phyloP scores from a whole-genome alignment of 1,284 basidiomycete species.

The Exsudoporus floridanus region DNA sequence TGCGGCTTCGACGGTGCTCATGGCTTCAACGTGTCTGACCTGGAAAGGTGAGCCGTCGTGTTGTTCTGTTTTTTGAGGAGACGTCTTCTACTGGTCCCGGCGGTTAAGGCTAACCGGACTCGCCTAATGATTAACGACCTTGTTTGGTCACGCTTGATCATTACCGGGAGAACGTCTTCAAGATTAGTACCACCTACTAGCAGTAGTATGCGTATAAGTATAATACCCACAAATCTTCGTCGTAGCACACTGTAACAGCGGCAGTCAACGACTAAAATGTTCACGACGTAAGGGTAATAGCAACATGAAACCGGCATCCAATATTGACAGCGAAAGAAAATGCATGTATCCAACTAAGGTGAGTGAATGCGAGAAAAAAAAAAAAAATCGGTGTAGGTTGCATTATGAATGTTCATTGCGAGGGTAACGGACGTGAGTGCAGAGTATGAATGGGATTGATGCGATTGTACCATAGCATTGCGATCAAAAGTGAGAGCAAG shows the following conservation, averaged over 20 bases:
- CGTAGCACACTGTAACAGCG: background rate
- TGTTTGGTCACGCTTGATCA: conserved; percentile 33
- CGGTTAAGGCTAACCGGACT: conserved; percentile 7
- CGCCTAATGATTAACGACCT: conserved; percentile 1
- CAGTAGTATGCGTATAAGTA: background rate
- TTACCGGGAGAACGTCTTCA: background rate
- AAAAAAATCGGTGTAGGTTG: conserved; percentile 31
- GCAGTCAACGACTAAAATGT: conserved; percentile 4
- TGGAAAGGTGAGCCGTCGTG: conserved; percentile 9
- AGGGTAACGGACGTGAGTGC: conserved; percentile 35
- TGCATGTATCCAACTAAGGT: conserved; percentile 28
- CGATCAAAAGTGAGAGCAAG: conserved; percentile 21
- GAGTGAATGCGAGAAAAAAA: conserved; percentile 14
- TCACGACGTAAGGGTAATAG: conserved; percentile 12
- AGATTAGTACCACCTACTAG: conserved; percentile 20
- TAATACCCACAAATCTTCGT: conserved; percentile 12
- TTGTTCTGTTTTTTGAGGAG: conserved; percentile 20
- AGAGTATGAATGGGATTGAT: conserved; percentile 31
- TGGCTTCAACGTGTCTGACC: conserved; percentile 39
- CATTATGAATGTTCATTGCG: conserved; percentile 42
- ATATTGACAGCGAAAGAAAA: conserved; percentile 36
- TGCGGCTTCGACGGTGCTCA: conserved; percentile 71
- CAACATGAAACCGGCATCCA: conserved; percentile 17
- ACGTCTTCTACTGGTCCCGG: background rate
- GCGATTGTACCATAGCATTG: conserved; percentile 42